A percentile compares a stretch with the other conserved stretches of the same genome.
phyloP scores from a whole-genome alignment of 805 yeast genomes.

The Kodamaea jinghongensis region DNA sequence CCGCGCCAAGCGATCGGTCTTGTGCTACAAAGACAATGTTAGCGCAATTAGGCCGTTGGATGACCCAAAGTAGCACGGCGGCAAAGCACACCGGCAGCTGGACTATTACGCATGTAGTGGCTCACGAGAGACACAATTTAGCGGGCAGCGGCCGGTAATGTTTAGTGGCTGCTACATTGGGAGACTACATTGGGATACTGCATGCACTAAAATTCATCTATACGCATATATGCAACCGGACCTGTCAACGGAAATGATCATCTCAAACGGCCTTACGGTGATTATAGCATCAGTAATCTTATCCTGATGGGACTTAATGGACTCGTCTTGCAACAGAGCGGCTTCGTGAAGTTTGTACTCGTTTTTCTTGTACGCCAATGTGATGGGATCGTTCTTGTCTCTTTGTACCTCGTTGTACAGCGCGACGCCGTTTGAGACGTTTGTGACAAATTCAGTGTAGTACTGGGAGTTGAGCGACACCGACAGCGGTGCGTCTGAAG shows the following conservation, averaged over 20 bases:
- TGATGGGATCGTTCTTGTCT: slow-evolving; percentile 7
- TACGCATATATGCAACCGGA: slow-evolving; percentile 64
- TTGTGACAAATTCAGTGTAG: slow-evolving; percentile 17
- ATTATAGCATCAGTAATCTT: slow-evolving; percentile 47
- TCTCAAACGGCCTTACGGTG: slow-evolving; percentile 49
- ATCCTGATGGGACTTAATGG: slow-evolving; percentile 48
- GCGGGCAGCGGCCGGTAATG: too few species aligned
- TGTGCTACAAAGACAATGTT: too few species aligned
- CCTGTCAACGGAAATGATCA: slow-evolving; percentile 66
- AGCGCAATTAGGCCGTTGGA: too few species aligned
- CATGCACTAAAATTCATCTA: slow-evolving; percentile 36
- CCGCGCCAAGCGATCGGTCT: too few species aligned
- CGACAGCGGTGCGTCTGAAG: slow-evolving; percentile 16
- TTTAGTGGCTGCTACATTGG: too few species aligned
- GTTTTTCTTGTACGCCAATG: slow-evolving; percentile 7
- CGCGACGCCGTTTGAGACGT: slow-evolving; percentile 28
- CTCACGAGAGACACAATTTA: too few species aligned
- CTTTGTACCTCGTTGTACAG: slow-evolving; percentile 39
- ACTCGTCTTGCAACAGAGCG: slow-evolving; percentile 41
- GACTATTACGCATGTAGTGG: too few species aligned
- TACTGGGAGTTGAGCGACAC: slow-evolving; percentile 15
- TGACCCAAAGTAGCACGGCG: too few species aligned
- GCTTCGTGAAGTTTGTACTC: slow-evolving; percentile 11
- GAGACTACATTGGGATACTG: too few species aligned
- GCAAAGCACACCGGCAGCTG: too few species aligned